These are phyloP conservation scores for Pisolithus marmoratus DNA, from an alignment of 768 basidiomycete species.

Conservation along the genomic window DNA sequence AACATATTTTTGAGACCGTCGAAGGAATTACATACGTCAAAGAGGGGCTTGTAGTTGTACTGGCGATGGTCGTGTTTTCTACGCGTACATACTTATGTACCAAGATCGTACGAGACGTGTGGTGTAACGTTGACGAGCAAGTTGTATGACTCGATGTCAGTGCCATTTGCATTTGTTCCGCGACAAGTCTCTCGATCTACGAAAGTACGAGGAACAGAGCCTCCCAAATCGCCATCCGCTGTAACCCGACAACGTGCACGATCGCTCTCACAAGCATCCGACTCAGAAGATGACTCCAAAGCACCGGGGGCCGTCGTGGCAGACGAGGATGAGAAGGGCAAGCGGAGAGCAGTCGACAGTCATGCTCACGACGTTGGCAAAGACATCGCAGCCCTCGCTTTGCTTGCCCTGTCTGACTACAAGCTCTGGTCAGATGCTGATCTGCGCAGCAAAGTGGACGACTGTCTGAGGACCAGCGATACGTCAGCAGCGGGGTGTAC, in stretches of 20 bases:
- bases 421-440: conserved; percentile 59
- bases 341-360: conserved; percentile 13
- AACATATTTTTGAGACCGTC: no score
- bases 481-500: conserved; percentile 39
- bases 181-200: conserved; percentile 37
- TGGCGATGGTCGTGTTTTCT: background rate
- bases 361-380: conserved; percentile 25
- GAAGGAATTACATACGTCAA: no score
- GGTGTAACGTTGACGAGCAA: no score
- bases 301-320: background rate
- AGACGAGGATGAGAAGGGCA: conserved; percentile 20
- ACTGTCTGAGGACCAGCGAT: conserved; percentile 13
- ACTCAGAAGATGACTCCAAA: conserved; percentile 4
- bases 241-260: conserved; percentile 5
- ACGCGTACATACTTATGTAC: no score
- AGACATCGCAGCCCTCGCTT: conserved; percentile 46
- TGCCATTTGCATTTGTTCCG: conserved; percentile 42
- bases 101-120: no score
- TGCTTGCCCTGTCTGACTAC: conserved; percentile 66
- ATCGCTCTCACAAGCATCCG: conserved; percentile 4
- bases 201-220: conserved; percentile 17
- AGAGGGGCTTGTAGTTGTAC: background rate
- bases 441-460: conserved; percentile 44
- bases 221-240: conserved; percentile 4
- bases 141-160: conserved; percentile 8